Base-by-base conservation (phyloP, 2,329 filamentous ascomycete genomes). In the Cladosporium sphaerospermum region DNA sequence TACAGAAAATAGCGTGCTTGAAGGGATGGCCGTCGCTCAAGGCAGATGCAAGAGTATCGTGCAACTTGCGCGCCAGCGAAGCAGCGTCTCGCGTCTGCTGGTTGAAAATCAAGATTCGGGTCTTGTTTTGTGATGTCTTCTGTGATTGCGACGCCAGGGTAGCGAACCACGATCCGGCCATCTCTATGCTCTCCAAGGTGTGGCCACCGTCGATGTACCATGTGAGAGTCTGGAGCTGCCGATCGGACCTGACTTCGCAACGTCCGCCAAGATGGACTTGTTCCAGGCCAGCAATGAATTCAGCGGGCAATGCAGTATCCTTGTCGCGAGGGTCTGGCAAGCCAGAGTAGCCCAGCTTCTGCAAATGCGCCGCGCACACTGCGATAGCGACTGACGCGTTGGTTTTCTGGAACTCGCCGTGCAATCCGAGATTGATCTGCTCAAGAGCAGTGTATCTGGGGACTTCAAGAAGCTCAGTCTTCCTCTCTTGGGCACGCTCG, bases 201-300 rank as follows among this genome's bases (percentile, higher is more conserved):
- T 96, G 91, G 2, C 88, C 91, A 2, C 91, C 89, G 63, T 96
- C 91, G 13, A 96, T 81, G 59, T 86, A 83, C 89, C 91, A 96
- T 13, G 77, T 77, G 9, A 88, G 74, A 28, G 77, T 74, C 13
- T 50, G 11, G 3, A 70, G 69, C 2, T 73, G 72, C 3, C 73
- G 67, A 56, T 82, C 78, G 32, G 69, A 70, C 2, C 88, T 71
- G 19, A 79, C 79, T 66, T 96, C 89, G 62, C 89, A 95, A 13
- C 91, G 79, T 1, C 91, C 91, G 13, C 86, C 79, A 59, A 91
- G 80, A 2, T 76, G 79, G 1, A 89, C 86, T 49, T 77, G 67
- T 59, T 82, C 78, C 2, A 96, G 71, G 0, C 88, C 89, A 11
- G 70, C 71, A 32, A 78, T 67, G 67, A 95, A 85, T 52, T 80